Evolutionary conservation across 2,329 filamentous ascomycete species (phyloP).

Genomic region (Fusarium sulawesiense): DNA sequence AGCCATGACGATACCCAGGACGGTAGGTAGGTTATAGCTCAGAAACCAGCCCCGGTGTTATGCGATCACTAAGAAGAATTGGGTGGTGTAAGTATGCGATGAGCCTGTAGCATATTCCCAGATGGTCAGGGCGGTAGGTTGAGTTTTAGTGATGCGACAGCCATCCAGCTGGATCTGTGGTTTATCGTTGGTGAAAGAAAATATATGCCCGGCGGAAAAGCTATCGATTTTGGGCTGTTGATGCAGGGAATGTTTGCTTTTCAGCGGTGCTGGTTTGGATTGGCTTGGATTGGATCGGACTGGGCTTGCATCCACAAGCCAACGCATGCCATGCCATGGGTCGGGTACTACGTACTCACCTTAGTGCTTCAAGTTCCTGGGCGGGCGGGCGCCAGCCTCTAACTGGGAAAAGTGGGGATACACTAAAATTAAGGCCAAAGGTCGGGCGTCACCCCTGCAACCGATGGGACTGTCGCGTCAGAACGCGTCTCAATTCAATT

Average conservation of each 20-base stretch:
- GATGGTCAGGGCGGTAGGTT: constrained; percentile 30
- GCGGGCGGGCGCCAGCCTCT: constrained; percentile 10
- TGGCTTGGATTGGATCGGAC: constrained; percentile 16
- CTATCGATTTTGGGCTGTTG: constrained; percentile 29
- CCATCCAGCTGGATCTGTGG: constrained; percentile 37
- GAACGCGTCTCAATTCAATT: constrained; percentile 24
- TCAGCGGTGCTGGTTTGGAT: constrained; percentile 16
- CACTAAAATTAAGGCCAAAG: constrained; percentile 19
- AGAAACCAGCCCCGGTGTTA: constrained; percentile 32
- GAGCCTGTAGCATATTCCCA: constrained; percentile 37
- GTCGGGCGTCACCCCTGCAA: constrained; percentile 17
- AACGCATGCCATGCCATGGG: constrained; percentile 7
- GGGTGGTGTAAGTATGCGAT: constrained; percentile 12
- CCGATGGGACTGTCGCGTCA: constrained; percentile 27
- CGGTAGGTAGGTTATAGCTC: constrained; percentile 8
- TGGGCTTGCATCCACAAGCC: constrained; percentile 21
- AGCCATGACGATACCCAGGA: constrained; percentile 43
- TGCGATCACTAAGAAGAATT: constrained; percentile 28
- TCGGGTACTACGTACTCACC: not conserved
- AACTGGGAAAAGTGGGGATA: not conserved
- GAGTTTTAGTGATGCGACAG: constrained; percentile 23
- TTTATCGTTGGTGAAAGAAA: constrained; percentile 8
- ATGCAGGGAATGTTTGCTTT: constrained; percentile 34
- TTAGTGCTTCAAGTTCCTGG: constrained; percentile 2
- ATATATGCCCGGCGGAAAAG: constrained; percentile 7